Conservation (phyloP, 306 rosid species). For the Abrus pulchellus region DNA sequence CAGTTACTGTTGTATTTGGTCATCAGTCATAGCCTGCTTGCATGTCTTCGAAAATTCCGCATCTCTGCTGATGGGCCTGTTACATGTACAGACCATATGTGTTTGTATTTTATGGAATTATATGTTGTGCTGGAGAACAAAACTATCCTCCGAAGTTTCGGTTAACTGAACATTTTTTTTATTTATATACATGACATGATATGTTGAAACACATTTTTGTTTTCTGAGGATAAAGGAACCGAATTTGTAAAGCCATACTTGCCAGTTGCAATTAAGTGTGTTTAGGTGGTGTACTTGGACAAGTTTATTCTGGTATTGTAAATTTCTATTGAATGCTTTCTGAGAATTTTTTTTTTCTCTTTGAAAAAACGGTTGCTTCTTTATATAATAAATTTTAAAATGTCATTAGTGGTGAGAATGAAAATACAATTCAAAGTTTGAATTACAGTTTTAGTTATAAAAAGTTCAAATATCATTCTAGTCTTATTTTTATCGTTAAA, state of each 20-base stretch:
- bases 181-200: neutral
- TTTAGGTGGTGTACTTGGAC: too few species aligned
- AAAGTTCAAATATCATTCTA: too few species aligned
- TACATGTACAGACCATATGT: constrained; percentile 50
- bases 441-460: too few species aligned
- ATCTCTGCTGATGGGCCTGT: constrained; percentile 39
- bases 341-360: too few species aligned
- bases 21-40: constrained; percentile 36
- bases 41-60: constrained; percentile 42
- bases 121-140: constrained; percentile 17
- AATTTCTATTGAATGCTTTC: too few species aligned
- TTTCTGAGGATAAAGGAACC: neutral
- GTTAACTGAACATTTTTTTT: neutral
- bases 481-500: too few species aligned
- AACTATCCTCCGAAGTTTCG: neutral
- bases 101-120: constrained; percentile 45
- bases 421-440: too few species aligned
- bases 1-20: constrained; percentile 26
- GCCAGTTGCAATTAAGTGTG: too few species aligned
- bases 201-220: neutral
- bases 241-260: neutral
- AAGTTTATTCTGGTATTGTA: too few species aligned
- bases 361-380: too few species aligned
- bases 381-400: too few species aligned
- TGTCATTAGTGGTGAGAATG: too few species aligned